Base-by-base conservation (phyloP, 108 stramenopile genomes). In the Stephanodiscus minutulus region DNA sequence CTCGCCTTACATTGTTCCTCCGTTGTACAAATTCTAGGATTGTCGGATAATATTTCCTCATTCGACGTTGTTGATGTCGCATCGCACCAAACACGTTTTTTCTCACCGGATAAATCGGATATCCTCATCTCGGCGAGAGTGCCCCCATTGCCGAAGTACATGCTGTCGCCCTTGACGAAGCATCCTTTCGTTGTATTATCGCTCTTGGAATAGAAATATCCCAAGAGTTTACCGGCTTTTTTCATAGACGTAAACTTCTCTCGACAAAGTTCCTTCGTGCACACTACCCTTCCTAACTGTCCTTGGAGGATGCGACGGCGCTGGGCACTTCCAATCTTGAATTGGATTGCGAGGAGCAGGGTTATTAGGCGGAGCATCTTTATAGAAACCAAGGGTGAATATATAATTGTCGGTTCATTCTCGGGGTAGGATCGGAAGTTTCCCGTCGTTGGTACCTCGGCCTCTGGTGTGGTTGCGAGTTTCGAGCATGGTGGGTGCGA, bases 61-160 rank as follows among this genome's bases (percentile, higher is more conserved):
- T 35, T 35, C 35, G 35, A 35, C 35, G 35, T n/a, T n/a, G n/a
- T n/a, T n/a, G n/a, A n/a, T 20, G 5, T 52, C 18, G 22, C 3
- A 3, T 60, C 59, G 59, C 59, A 60, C 59, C 59, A 60, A 0
- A 60, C 1, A 17, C 59, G 59, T 28, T 60, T 3, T 8, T 60
- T 24, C 29, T 9, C 5, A 0, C 59, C 59, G 0, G 59, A 5
- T 12, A 44, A 44, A 1, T 33, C 24, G 1, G 31, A 7, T 9
- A 1, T 11, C 6, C 1, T 7, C 59, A 60, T 60, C 18, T 60
- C 59, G 3, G 31, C 59, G 59, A 36, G 1, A 1, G 59, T 60
- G 59, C 59, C 59, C 6, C 28, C 59, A 7, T 2, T 5, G 2
- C 59, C 28, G 25, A 60, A 60, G 25, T 36, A 60, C 4, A 37